Percentiles rank a stretch among this genome's conserved stretches.
phyloP scores from a whole-genome alignment of 441 rosid genomes.

The Macaranga tanarius region DNA sequence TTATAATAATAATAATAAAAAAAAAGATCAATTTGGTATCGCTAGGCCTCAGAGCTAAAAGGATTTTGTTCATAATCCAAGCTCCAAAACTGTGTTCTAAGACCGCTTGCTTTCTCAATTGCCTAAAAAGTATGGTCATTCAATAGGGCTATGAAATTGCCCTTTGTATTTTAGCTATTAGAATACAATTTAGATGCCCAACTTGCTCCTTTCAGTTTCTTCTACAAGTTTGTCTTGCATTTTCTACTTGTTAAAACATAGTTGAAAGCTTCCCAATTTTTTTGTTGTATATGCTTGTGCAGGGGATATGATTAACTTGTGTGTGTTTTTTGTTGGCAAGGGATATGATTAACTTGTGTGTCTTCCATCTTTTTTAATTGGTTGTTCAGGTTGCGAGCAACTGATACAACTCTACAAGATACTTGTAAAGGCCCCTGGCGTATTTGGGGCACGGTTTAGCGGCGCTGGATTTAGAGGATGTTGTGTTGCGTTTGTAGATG shows the following conservation, averaged over 20 bases:
- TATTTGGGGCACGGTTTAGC: constrained; percentile 82
- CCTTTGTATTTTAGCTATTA: neutral
- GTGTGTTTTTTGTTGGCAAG: neutral
- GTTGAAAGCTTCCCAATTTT: neutral
- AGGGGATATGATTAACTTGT: neutral
- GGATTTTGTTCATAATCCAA: neutral
- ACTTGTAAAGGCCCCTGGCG: constrained; percentile 71
- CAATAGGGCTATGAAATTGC: neutral
- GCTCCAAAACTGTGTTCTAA: neutral
- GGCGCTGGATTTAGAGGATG: constrained; percentile 98
- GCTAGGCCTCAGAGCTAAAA: neutral
- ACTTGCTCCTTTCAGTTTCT: neutral
- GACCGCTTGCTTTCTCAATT: neutral
- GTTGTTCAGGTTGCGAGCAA: constrained; percentile 73
- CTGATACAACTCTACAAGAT: constrained; percentile 70
- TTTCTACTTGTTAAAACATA: neutral
- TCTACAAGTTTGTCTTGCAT: neutral
- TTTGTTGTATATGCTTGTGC: neutral
- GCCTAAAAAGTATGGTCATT: neutral
- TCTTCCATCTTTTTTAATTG: too few relatives aligned
- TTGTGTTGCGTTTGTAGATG: constrained; percentile 74
- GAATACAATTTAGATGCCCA: neutral
- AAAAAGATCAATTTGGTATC: neutral
- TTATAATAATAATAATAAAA: too few relatives aligned
- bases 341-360: neutral